phyloP scores from a whole-genome alignment of 2,329 filamentous ascomycete genomes.

The Phoma herbarum region DNA sequence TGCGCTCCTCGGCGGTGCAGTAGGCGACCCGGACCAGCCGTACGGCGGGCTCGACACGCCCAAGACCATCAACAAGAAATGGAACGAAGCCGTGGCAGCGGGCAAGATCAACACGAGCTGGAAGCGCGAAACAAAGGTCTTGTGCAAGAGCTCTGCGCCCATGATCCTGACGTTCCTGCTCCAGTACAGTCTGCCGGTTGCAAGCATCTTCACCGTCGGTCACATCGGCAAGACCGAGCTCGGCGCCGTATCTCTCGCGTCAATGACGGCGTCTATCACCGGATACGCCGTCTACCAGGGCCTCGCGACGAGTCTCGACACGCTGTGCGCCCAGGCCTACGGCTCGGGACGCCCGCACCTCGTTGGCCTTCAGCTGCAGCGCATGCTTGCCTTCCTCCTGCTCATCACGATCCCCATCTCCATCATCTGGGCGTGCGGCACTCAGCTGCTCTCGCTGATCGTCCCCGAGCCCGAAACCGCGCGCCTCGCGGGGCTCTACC shows the following conservation, averaged over 20 bases:
- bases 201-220: conserved; percentile 59
- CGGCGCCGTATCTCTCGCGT: conserved; percentile 58
- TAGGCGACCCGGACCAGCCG: conserved; percentile 48
- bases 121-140: conserved; percentile 86
- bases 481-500: conserved; percentile 74
- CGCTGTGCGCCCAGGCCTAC: conserved; percentile 91
- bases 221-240: conserved; percentile 60
- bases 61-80: conserved; percentile 54
- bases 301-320: conserved; percentile 90
- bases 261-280: conserved; percentile 60
- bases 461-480: conserved; percentile 78
- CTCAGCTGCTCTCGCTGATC: conserved; percentile 68
- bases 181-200: conserved; percentile 59
- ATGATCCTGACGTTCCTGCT: conserved; percentile 59
- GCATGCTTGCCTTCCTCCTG: conserved; percentile 82
- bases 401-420: conserved; percentile 75
- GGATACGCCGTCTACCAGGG: conserved; percentile 62
- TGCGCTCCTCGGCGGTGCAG: conserved; percentile 54
- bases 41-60: conserved; percentile 60
- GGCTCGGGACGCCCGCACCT: conserved; percentile 89
- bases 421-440: conserved; percentile 74
- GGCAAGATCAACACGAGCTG: conserved; percentile 89
- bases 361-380: conserved; percentile 83
- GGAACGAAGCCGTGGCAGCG: conserved; percentile 77
- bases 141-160: conserved; percentile 62